Conservation (phyloP, 2,329 filamentous ascomycete species). For the Salinomyces thailandicus region DNA sequence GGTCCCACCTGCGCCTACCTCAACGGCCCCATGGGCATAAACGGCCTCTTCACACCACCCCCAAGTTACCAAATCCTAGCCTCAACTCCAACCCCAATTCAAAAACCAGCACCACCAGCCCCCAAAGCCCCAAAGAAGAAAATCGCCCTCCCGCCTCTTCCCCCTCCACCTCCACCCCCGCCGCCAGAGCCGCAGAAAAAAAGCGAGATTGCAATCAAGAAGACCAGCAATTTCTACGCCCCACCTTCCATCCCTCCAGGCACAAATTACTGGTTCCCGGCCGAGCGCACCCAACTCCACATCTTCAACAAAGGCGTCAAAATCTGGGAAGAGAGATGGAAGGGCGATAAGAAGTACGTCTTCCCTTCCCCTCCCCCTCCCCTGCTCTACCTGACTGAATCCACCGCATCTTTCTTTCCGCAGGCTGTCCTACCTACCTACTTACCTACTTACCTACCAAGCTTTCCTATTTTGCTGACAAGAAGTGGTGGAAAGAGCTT, state of each 20-base stretch:
- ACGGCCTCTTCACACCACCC: background rate
- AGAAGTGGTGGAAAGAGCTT: too few relatives aligned
- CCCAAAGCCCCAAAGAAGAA: background rate
- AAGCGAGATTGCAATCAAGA: slow-evolving; percentile 5
- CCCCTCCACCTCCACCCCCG: slow-evolving; percentile 1
- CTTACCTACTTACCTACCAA: too few relatives aligned
- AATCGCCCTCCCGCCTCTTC: background rate
- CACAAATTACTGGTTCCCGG: slow-evolving; percentile 18
- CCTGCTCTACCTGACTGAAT: background rate
- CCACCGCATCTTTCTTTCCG: background rate
- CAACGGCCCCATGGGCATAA: slow-evolving; percentile 5
- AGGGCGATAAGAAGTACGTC: slow-evolving; percentile 9
- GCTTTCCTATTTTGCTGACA: too few relatives aligned
- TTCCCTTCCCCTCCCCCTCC: background rate
- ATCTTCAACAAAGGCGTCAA: slow-evolving; percentile 16
- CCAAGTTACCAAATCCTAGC: background rate
- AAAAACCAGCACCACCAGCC: background rate
- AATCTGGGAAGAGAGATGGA: slow-evolving; percentile 18
- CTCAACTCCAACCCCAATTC: background rate
- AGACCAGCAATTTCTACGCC: background rate
- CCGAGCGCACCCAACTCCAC: slow-evolving; percentile 17
- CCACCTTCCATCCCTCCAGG: slow-evolving; percentile 12
- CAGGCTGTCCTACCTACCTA: too few relatives aligned
- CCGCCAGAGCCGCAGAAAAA: slow-evolving; percentile 1
- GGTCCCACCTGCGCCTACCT: slow-evolving; percentile 2